Conservation (phyloP, 345 rosid genomes). For the Eucalyptus coolabah region DNA sequence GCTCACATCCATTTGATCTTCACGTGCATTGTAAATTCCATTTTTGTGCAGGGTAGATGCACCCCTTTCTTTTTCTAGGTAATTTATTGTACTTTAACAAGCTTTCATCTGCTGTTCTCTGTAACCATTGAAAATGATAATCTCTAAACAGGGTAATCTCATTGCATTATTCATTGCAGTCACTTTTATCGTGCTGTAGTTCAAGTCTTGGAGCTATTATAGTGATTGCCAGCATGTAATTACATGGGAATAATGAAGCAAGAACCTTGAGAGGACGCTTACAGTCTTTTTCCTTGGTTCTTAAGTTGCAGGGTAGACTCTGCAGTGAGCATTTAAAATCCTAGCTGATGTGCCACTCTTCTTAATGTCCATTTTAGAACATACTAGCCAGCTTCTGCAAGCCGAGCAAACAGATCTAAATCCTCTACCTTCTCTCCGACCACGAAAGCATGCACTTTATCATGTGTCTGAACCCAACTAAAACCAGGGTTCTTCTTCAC, state of each 20-base stretch:
- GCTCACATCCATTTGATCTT: not conserved
- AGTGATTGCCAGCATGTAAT: not conserved
- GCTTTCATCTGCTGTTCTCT: not conserved
- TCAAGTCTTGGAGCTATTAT: not conserved
- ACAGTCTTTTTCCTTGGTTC: not conserved
- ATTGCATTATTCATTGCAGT: not conserved
- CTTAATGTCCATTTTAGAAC: not conserved
- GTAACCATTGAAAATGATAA: not conserved
- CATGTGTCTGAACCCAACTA: constrained; percentile 41
- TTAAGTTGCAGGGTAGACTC: not conserved
- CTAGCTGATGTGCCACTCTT: not conserved
- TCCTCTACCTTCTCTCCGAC: constrained; percentile 12
- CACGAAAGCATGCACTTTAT: constrained; percentile 18
- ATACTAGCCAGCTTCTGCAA: not conserved
- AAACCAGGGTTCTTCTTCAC: constrained; percentile 34
- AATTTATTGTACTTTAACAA: not conserved
- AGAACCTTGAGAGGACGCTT: not conserved
- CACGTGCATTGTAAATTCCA: not conserved
- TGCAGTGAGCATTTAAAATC: not conserved
- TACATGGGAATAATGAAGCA: not conserved
- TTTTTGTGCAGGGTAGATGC: not conserved
- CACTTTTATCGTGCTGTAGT: not conserved
- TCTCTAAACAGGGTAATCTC: not conserved
- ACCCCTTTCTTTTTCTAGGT: not conserved
- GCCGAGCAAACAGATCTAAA: not conserved